Evolutionary conservation across 2,329 filamentous ascomycete species (phyloP), one percentile per base, ranked within the genome.

Genomic region (Phialophora verrucosa): DNA sequence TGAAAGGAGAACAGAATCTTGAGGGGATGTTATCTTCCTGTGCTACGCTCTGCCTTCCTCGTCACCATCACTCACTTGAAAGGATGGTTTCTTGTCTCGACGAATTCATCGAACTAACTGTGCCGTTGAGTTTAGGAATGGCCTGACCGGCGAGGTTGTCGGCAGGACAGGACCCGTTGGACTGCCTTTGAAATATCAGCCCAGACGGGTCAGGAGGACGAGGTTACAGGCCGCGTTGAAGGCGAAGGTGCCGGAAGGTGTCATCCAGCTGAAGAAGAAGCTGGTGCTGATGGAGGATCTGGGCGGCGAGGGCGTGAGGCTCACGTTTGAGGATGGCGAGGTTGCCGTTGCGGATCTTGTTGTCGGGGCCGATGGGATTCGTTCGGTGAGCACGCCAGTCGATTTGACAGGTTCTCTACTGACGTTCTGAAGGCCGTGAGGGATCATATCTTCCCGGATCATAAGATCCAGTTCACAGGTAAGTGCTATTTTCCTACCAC

Each of bases 221-320:
- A 75, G 74, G 54, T 74, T 87, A 2, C 85, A 87, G 69, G 77
- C 78, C 1, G 81, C 83, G 0, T 77, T 87, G 0, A 74, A 84
- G 2, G 75, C 79, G 0, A 77, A 80, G n/a, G 78, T 86, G 0
- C 78, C 81, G 2, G 72, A 76, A 3, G 80, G 78, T 0, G 75
- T 77, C 0, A 78, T 87, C 38, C 76, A 80, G 5, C 75, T 84
- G 1, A 78, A 76, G 1, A 84, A 83, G 60, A 81, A 79, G 59
- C 75, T 86, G 2, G 65, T 73, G 0, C 69, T 67, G 0, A 69
- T 85, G 1, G 72, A 79, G 3, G 75, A 84, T 57, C 66, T 79
- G 1, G 71, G 74, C 0, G 69, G 64, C 14, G 73, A 72, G 0
- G 82, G 80, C 3, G 74, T 83, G 1, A 69, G 74, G 2, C 73